Conservation (phyloP, 495 filamentous ascomycete genomes). For the Staphylotrichum longicolle region DNA sequence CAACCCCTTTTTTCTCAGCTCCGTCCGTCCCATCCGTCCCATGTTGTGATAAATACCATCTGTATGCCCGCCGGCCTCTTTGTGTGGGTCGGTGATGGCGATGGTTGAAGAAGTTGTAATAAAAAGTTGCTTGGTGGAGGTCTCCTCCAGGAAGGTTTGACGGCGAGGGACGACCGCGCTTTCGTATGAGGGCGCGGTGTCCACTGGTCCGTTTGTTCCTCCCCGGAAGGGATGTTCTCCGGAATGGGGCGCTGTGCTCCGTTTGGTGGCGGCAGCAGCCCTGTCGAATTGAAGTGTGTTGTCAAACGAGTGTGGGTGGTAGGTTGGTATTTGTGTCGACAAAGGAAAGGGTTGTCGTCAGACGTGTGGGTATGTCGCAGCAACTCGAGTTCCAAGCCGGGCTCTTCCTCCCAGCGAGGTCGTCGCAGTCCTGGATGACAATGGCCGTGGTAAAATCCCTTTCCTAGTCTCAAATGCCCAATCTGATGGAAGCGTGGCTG, state of each 20-base stretch:
- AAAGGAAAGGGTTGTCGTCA: slow-evolving; percentile 20
- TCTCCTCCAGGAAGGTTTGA: no score
- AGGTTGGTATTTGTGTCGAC: slow-evolving; percentile 2
- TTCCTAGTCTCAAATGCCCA: slow-evolving; percentile 12
- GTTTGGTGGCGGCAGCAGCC: neutral
- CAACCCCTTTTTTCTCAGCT: neutral
- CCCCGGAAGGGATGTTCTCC: neutral
- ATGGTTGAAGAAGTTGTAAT: neutral
- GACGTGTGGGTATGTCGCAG: slow-evolving; percentile 15
- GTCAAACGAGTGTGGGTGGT: slow-evolving; percentile 14
- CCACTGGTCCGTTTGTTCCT: no score
- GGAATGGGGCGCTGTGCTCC: neutral
- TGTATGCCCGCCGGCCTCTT: neutral
- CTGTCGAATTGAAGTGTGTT: neutral
- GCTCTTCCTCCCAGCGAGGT: slow-evolving; percentile 21
- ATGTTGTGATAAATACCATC: slow-evolving; percentile 3
- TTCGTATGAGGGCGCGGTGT: no score
- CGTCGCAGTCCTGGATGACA: neutral
- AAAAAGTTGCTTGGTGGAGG: no score
- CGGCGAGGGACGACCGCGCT: no score
- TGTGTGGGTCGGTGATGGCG: neutral
- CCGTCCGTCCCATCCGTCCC: neutral
- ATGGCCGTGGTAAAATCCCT: slow-evolving; percentile 13
- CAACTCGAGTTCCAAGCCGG: slow-evolving; percentile 9
- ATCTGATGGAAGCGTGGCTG: slow-evolving; percentile 9